Evolutionary conservation across 225 moss, liverwort and hornwort genomes (phyloP).

Genomic region (Rhytidiadelphus loreus): DNA sequence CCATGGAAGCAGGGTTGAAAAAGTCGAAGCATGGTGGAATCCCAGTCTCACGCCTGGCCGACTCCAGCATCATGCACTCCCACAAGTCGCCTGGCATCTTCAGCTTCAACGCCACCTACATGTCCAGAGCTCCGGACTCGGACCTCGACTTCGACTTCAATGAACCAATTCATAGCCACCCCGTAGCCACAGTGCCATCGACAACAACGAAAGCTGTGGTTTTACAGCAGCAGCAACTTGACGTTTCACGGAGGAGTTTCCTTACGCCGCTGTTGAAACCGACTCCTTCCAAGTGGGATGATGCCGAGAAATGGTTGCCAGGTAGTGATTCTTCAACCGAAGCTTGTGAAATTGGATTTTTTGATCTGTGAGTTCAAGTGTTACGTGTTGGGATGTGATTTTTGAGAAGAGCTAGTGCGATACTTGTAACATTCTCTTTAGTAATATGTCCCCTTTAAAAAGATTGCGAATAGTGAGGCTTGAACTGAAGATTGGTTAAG

Average conservation of each 20-base stretch:
- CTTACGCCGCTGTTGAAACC: constrained; percentile 61
- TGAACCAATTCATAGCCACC: constrained; percentile 21
- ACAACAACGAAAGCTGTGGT: neutral
- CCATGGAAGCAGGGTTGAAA: constrained; percentile 14
- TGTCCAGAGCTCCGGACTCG: constrained; percentile 34
- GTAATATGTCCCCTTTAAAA: no score
- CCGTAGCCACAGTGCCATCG: neutral
- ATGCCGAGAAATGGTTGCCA: constrained; percentile 89
- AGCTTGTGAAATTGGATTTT: neutral
- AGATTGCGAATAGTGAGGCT: no score
- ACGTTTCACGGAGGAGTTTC: constrained; percentile 25
- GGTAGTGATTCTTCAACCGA: neutral
- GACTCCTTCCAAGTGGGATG: constrained; percentile 94
- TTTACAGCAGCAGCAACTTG: neutral
- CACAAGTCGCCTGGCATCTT: constrained; percentile 53
- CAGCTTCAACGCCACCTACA: constrained; percentile 83
- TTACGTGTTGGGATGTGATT: neutral
- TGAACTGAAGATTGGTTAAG: neutral
- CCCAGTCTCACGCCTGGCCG: neutral
- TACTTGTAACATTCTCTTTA: neutral
- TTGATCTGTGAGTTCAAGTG: no score
- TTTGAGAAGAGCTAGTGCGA: no score
- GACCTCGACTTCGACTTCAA: constrained; percentile 38
- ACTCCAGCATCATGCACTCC: constrained; percentile 27
- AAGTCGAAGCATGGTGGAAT: constrained; percentile 27